Evolutionary conservation across 768 basidiomycete species (phyloP), one percentile per base, ranked within the genome.

Genomic region (Leccinum boreale): DNA sequence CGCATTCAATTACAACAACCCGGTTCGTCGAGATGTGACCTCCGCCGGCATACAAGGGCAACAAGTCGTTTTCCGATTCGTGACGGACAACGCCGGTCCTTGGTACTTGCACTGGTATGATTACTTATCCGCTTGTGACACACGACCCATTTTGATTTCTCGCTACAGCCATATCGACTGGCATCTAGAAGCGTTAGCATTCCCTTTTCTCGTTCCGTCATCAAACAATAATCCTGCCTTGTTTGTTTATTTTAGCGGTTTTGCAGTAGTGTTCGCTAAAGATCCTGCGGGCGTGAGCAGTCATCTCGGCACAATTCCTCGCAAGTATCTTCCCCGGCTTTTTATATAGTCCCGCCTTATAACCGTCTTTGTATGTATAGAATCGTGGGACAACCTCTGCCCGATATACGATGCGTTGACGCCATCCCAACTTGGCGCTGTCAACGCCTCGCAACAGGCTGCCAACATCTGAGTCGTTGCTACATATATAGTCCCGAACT

Each of bases 51-150:
- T 58, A 50, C 55, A 52, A 26, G 68, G 81, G 65, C 62, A 80
- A 71, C 67, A 78, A 65, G 77, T 80, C 39, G 76, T 79, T 9
- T 71, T 88, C 36, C 79, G 85, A 47, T 87, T 81, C 68, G 70
- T 74, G 21, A 85, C 85, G 2, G 82, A 88, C 61, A 88, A 89
- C 66, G 74, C 85, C 1, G 86, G 87, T 7, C 78, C 81, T 10
- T 85, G 83, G 80, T 72, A 78, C 61, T 59, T 79, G 46, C 79
- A 80, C 56, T 80, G 70, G 70, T 70, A 58, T 36, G 29, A 31
- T 35, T 10, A 7, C 15, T 53, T 19, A 15, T 50, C 9, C 15
- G 36, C 36, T 39, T 46, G 9, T 36, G 14, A 5, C n/a, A 36
- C n/a, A 4, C 17, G 12, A 17, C 23, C 21, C 35, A 17, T 56